phyloP scores from a whole-genome alignment of 352 stramenopile genomes.

The Phytophthora colocasiae region DNA sequence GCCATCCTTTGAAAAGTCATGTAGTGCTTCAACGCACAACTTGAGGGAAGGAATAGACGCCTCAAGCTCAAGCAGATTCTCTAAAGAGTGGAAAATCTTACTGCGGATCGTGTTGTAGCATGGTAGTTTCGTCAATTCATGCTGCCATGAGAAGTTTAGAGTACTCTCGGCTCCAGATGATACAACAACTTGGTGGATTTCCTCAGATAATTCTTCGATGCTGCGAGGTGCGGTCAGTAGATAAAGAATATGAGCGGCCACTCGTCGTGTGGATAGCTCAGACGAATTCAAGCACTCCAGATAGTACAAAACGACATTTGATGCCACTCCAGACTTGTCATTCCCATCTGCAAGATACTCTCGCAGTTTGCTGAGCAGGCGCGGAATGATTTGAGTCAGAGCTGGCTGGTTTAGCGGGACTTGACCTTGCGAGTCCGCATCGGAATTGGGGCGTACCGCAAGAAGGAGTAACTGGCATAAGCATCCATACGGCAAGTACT shows the following conservation, averaged over 20 bases:
- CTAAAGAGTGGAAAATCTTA: conserved; percentile 67
- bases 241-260: conserved; percentile 73
- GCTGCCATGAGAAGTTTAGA: conserved; percentile 80
- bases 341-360: conserved; percentile 54
- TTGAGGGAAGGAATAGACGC: conserved; percentile 72
- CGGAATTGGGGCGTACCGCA: conserved; percentile 40
- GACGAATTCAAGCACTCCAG: conserved; percentile 72
- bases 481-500: conserved; percentile 81
- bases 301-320: conserved; percentile 74
- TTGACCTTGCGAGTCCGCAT: conserved; percentile 22
- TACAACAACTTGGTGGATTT: conserved; percentile 26
- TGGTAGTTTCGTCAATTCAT: conserved; percentile 64
- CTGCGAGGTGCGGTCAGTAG: conserved; percentile 50
- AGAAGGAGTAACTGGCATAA: conserved; percentile 83
- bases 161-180: conserved; percentile 25
- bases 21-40: conserved; percentile 70
- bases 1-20: conserved; percentile 65
- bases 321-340: conserved; percentile 43
- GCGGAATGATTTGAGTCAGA: conserved; percentile 58
- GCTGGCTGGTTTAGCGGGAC: conserved; percentile 39
- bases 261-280: conserved; percentile 53
- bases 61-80: conserved; percentile 76
- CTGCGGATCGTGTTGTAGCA: conserved; percentile 69
- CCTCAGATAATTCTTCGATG: conserved; percentile 39
- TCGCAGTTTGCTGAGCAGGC: conserved; percentile 61